Conservation (phyloP, 345 rosid genomes). For the Sonneratia caseolaris region DNA sequence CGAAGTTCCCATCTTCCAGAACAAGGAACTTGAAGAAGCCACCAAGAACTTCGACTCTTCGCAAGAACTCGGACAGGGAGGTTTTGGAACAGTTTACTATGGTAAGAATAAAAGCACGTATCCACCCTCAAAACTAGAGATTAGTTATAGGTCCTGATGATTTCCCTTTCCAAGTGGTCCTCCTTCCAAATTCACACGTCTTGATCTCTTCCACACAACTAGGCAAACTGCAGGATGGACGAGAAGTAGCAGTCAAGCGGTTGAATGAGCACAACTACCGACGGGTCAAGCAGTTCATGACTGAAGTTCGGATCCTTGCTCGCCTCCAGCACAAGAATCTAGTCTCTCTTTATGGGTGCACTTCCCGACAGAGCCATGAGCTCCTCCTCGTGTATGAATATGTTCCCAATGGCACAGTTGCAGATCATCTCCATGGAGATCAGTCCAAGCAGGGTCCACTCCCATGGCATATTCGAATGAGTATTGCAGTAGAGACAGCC, state of each 20-base stretch:
- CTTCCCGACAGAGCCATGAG: slow-evolving; percentile 39
- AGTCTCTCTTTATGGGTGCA: slow-evolving; percentile 63
- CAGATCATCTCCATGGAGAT: slow-evolving; percentile 54
- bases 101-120: slow-evolving; percentile 26
- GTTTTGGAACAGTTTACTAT: slow-evolving; percentile 57
- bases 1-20: slow-evolving; percentile 45
- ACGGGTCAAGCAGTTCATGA: slow-evolving; percentile 43
- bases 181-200: neutral
- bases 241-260: slow-evolving; percentile 69
- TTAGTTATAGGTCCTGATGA: neutral
- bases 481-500: slow-evolving; percentile 56
- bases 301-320: slow-evolving; percentile 48
- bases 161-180: neutral
- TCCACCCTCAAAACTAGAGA: too few relatives aligned
- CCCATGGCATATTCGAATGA: slow-evolving; percentile 45
- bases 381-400: slow-evolving; percentile 63
- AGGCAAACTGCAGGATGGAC: slow-evolving; percentile 56
- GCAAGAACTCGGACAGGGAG: slow-evolving; percentile 58
- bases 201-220: neutral
- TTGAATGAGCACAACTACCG: slow-evolving; percentile 44
- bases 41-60: slow-evolving; percentile 39
- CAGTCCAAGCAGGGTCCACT: slow-evolving; percentile 19
- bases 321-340: slow-evolving; percentile 54
- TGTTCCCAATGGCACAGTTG: slow-evolving; percentile 51
- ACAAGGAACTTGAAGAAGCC: slow-evolving; percentile 51